Evolutionary conservation across 169 alveolate species (phyloP), one percentile per base, ranked within the genome.

Genomic region (Babesia divergens): DNA sequence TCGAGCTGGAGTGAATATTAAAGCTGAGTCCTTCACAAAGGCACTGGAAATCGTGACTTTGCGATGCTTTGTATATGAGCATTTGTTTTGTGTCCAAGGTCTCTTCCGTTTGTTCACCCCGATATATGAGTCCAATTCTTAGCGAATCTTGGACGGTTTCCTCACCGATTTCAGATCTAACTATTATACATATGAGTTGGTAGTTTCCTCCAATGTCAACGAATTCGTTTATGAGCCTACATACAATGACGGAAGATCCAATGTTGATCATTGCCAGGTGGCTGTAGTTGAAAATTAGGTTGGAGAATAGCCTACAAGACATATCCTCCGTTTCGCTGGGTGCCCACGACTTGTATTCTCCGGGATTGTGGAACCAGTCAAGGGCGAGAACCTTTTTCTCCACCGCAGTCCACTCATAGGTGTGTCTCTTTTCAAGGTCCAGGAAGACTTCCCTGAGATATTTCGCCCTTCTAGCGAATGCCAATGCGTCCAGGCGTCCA

Each of bases 281-380:
- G 50, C 69, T 68, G 74, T 42, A 80, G 74, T 68, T 69, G 54
- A 65, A 80, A 22, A 70, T 47, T 29, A 80, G 52, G 66, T 80
- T 80, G 32, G 80, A 34, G 64, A 35, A 80, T 51, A 80, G 51
- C 50, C 74, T 49, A 43, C 49, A 37, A 29, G 68, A 50, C 83
- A 80, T 69, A 38, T 80, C 88, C 52, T 80, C 88, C 24, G 84
- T 49, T 32, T 80, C 82, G 42, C 35, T 40, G 4, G 88, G 88
- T 29, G 38, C 9, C 88, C 88, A 80, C 11, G 44, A 31, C 31
- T 62, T 72, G 50, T 80, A 80, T 26, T 20, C 26, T 24, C 59
- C 28, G 29, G 84, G 83, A 44, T 80, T 80, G 46, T 70, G 83
- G 72, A 54, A 65, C 84, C 84, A 70, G 71, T 80, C 88, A n/a